Evolutionary conservation across 768 basidiomycete genomes (phyloP), one percentile per base, ranked within the genome.

Genomic region (Collybiopsis confluens): DNA sequence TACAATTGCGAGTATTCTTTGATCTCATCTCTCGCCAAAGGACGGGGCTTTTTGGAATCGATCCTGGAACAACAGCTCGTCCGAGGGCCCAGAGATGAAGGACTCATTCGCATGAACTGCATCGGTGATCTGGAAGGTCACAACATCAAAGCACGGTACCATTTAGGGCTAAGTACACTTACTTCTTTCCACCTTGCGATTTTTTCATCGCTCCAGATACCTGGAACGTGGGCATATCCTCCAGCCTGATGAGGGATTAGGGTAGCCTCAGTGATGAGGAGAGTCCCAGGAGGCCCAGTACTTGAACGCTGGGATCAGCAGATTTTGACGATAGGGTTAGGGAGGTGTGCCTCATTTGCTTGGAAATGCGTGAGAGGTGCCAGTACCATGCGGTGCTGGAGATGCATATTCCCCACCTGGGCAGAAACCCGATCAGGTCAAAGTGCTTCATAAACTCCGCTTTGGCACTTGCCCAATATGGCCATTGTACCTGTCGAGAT

Each of bases 51-150:
- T 1, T 20, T 5, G 2, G 49, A 18, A 11, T 20, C 36, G 4
- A 36, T 54, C 16, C 30, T 30, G 23, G 2, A 35, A 42, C 38
- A 13, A 69, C 66, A 0, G 62, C 57, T 5, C 75, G 73, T 0
- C 77, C 80, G 1, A 81, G 59, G 1, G 82, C 81, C 68, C 79
- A 79, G 4, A 80, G 42, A 81, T 73, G 61, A 65, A 68, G 2
- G 62, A 66, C 9, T 51, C 55, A 9, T 50, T 51, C 5, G 69
- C 71, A 60, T 82, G 81, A 0, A 81, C 79, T 0, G 70, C 71
- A 9, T 76, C 73, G 26, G 72, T 74, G n/a, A 83, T 62, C 72
- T 73, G 28, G 5, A 13, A 20, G 1, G 16, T 27, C 28, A 9
- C 7, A 13, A 33, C 26, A 37, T 27, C 44, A 45, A 18, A 24